These are phyloP conservation scores for Earliella scabrosa DNA, from an alignment of 1,284 basidiomycete species.

Conservation along the genomic window DNA sequence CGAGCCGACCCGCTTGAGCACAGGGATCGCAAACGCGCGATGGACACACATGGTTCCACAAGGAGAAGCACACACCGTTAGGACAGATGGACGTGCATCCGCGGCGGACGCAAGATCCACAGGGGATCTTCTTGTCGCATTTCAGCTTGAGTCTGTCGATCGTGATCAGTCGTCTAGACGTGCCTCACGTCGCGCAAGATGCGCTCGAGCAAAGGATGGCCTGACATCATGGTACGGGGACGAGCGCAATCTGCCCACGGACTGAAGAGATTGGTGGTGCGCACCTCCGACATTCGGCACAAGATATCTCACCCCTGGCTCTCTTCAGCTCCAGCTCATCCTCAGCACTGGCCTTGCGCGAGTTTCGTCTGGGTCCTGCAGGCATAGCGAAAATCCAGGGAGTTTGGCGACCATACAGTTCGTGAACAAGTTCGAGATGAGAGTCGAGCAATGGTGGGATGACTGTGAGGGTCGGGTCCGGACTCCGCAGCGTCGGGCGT, in stretches of 20 bases:
- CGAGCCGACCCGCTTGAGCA: slow-evolving; percentile 60
- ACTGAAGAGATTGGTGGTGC: no score
- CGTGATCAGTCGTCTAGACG: no score
- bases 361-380: slow-evolving; percentile 30
- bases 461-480: no score
- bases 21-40: background rate
- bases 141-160: slow-evolving; percentile 69
- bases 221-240: no score
- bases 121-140: slow-evolving; percentile 78
- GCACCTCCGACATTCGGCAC: slow-evolving; percentile 74
- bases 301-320: slow-evolving; percentile 68
- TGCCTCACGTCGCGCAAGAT: no score
- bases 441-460: no score
- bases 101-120: slow-evolving; percentile 73
- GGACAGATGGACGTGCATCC: slow-evolving; percentile 79
- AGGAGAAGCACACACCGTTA: slow-evolving; percentile 48
- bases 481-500: no score
- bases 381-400: no score
- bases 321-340: slow-evolving; percentile 62
- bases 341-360: slow-evolving; percentile 32
- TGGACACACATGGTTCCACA: slow-evolving; percentile 2
- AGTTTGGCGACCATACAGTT: no score
- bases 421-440: no score
- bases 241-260: no score
- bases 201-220: no score